Evolutionary conservation across 345 rosid genomes (phyloP).

Genomic region (Garcia nutans): DNA sequence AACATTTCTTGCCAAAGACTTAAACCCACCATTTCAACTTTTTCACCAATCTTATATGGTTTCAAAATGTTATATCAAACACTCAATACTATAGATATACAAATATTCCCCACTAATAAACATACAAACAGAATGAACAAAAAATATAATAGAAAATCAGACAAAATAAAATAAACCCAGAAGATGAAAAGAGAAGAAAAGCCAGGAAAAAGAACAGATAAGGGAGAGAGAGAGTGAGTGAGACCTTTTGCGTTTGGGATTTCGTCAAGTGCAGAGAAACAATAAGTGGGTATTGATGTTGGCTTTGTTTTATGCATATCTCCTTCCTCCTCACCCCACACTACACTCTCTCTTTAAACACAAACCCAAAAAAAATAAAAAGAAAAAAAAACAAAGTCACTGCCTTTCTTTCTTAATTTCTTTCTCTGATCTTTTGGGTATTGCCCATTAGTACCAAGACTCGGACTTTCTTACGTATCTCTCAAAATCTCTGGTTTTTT

Average conservation of each 20-base stretch:
- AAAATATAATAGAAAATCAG: background rate
- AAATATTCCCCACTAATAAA: background rate
- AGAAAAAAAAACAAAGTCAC: background rate
- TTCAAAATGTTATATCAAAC: constrained; percentile 17
- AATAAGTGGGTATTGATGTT: constrained; percentile 17
- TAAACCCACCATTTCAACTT: constrained; percentile 6
- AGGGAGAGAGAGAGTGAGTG: background rate
- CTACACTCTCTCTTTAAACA: background rate
- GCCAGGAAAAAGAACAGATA: background rate
- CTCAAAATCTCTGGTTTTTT: background rate
- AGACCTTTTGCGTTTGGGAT: constrained; percentile 20
- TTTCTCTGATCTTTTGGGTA: background rate
- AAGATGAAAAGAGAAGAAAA: background rate
- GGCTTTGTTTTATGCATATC: constrained; percentile 28
- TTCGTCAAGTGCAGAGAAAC: constrained; percentile 11
- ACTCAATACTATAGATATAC: constrained; percentile 2
- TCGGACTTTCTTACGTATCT: background rate
- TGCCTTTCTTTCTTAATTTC: constrained; percentile 5
- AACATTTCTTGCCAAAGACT: background rate
- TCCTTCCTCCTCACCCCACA: constrained; percentile 1
- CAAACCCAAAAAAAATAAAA: background rate
- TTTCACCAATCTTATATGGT: constrained; percentile 13
- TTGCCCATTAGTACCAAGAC: constrained; percentile 2
- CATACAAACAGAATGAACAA: background rate
- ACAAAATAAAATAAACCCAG: background rate